Base-by-base conservation (phyloP, 2,329 filamentous ascomycete genomes). In the Exophiala sp. region DNA sequence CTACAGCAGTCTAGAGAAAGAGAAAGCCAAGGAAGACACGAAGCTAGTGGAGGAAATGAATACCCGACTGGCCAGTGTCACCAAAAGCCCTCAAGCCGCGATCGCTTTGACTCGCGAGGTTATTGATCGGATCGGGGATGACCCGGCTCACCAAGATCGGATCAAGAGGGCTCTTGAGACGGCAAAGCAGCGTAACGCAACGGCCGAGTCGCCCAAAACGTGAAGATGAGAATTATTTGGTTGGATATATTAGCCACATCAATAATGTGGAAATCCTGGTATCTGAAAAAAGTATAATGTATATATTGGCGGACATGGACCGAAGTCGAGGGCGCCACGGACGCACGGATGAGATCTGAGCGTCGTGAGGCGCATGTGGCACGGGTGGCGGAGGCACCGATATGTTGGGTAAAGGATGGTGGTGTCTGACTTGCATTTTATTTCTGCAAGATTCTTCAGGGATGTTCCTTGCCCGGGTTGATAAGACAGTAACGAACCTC, bases 141-240 rank as follows among this genome's bases (percentile, higher is more conserved):
- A 75, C 50, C 61, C 65, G 10, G 73, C 76, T 55, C 76, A 76
- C 61, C 70, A 77, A 55, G 68, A 72, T 54, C 70, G 78, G 58
- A 63, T 80, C 46, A 74, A 72, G 42, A 74, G 68, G 58, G 78
- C 78, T 32, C 64, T 82, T 50, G 77, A 81, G 56, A 74, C 76
- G 52, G 79, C 79, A 7, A 81, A 81, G 68, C 74, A 70, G 66
- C 71, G 79, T 57, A 81, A 82, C 66, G 47, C 52, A 32, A 40
- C 44, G 18, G 42, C 16, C 14, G 44, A 42, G 12, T n/a, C 36
- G 35, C n/a, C 20, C 20, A 20, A 24, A 43, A 14, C 20, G 10
- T 43, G 41, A 43, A 38, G 14, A 38, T 38, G 35, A 5, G 35
- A 12, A 16, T 12, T 38, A 12, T 38, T 38, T 10, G 1, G 35